Conservation (phyloP, 192 early-diverging fungal species). For the Dispira parvispora region DNA sequence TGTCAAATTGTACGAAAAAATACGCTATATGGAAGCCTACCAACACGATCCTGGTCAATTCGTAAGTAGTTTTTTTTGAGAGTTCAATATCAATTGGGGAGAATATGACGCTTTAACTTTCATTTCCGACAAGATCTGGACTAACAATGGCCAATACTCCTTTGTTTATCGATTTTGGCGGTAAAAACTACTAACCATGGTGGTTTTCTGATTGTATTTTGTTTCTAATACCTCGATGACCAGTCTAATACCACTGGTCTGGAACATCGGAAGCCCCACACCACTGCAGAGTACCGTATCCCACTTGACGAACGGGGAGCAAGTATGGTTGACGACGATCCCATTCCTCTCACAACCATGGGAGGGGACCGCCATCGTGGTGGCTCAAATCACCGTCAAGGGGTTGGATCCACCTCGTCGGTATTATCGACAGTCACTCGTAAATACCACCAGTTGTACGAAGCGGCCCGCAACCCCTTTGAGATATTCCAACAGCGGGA, state of each 20-base stretch:
- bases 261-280: too few relatives aligned
- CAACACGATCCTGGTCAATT: background rate
- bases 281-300: too few relatives aligned
- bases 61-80: background rate
- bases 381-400: too few relatives aligned
- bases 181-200: background rate
- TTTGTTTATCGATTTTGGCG: background rate
- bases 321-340: too few relatives aligned
- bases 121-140: background rate
- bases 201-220: too few relatives aligned
- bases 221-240: too few relatives aligned
- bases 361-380: too few relatives aligned
- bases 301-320: too few relatives aligned
- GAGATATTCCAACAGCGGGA: constrained; percentile 65
- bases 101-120: background rate
- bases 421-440: constrained; percentile 27
- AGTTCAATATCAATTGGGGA: background rate
- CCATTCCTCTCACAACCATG: too few relatives aligned
- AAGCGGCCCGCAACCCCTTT: constrained; percentile 82
- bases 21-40: constrained; percentile 74
- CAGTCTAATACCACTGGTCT: too few relatives aligned
- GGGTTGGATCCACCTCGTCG: background rate
- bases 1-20: constrained; percentile 74
- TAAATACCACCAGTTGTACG: constrained; percentile 67
- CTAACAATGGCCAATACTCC: background rate